phyloP scores from a whole-genome alignment of 345 rosid species.

The Eucalyptus marginata region DNA sequence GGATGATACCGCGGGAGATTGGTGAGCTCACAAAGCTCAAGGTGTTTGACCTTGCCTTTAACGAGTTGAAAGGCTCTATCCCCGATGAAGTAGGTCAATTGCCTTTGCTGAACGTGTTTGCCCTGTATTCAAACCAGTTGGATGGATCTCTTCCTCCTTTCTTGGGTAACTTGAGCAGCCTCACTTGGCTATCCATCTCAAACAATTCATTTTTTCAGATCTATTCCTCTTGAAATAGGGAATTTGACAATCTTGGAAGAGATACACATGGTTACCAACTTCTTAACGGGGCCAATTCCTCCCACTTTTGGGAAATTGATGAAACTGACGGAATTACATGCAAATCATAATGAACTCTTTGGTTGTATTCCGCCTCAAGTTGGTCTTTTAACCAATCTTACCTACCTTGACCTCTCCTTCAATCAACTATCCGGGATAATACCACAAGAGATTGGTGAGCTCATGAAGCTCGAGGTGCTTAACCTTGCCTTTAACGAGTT shows the following conservation, averaged over 20 bases:
- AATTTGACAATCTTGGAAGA: accelerated
- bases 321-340: accelerated
- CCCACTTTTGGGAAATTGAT: too few species aligned
- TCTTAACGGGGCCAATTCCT: accelerated
- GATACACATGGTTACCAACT: accelerated
- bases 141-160: conserved; percentile 4
- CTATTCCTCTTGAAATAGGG: too few species aligned
- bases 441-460: too few species aligned
- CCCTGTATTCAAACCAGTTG: not conserved
- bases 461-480: too few species aligned
- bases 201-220: too few species aligned
- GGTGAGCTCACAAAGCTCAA: too few species aligned
- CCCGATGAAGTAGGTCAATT: conserved; percentile 7
- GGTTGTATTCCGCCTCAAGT: too few species aligned
- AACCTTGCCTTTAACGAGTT: not conserved
- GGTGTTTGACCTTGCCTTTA: too few species aligned
- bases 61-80: not conserved
- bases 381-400: too few species aligned
- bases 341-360: too few species aligned
- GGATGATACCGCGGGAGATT: accelerated
- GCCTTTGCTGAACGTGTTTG: not conserved
- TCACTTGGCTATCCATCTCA: too few species aligned
- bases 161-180: accelerated
- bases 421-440: not conserved
- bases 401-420: not conserved